Conservation (phyloP, 1,284 basidiomycete species). For the Naganishia sp. region DNA sequence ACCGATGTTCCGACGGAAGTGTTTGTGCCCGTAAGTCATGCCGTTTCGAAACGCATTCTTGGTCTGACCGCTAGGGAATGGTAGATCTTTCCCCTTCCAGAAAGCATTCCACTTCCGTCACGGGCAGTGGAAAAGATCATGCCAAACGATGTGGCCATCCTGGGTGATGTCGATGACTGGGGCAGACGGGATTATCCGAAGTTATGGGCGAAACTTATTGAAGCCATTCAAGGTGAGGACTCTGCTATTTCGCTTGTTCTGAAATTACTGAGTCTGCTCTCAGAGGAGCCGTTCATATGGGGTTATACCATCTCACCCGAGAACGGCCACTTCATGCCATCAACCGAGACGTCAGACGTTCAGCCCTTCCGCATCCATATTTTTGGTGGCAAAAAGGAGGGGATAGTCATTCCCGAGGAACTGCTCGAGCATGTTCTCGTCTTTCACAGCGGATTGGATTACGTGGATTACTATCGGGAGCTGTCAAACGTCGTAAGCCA, state of each 20-base stretch:
- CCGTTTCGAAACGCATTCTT: too few species aligned
- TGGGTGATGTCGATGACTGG: not conserved
- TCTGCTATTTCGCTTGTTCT: not conserved
- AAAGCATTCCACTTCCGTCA: not conserved
- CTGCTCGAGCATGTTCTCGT: constrained; percentile 16
- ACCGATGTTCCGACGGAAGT: constrained; percentile 10
- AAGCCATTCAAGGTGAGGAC: constrained; percentile 11
- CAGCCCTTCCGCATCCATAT: constrained; percentile 18
- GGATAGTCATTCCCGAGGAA: not conserved
- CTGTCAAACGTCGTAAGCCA: not conserved
- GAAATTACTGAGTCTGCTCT: not conserved
- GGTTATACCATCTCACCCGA: constrained; percentile 12
- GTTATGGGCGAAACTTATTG: constrained; percentile 2
- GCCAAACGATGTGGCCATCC: constrained; percentile 17
- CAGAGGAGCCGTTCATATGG: constrained; percentile 7
- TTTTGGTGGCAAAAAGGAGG: constrained; percentile 4
- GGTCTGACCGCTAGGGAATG: not conserved
- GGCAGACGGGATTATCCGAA: constrained; percentile 2
- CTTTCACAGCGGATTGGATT: constrained; percentile 9
- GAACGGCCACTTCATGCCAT: constrained; percentile 11
- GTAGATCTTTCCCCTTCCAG: constrained; percentile 16
- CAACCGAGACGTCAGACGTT: not conserved
- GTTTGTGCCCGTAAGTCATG: constrained; percentile 8
- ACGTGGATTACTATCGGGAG: constrained; percentile 12
- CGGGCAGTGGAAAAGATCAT: not conserved